Evolutionary conservation across 441 rosid genomes (phyloP), one percentile per base, ranked within the genome.

Genomic region (Gossypium laxum): DNA sequence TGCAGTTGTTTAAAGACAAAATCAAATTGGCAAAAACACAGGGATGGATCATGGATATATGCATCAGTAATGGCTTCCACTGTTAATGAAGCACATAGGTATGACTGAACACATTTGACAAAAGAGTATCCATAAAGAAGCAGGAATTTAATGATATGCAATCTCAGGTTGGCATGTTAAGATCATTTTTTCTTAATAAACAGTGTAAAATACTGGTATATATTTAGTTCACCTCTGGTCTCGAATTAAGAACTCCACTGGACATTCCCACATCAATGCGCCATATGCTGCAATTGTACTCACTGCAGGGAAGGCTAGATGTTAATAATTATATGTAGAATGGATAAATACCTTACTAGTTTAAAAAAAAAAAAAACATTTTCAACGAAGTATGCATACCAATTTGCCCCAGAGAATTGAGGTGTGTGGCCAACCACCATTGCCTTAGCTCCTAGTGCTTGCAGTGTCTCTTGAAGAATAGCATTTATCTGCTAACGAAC

Each of bases 361-460:
- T 41, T 5, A 14, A 26, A 56, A 61, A 59, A 56, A 3, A 28
- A 3, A 30, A 30, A 30, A 5, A 5, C 0, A 34, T 72, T 68
- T 32, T 22, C 64, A 60, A 69, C 47, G 3, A 45, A 1, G 59
- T 12, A 11, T 3, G 21, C 60, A 3, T 84, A 91, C 98, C 97
- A 91, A 73, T 93, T 91, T 60, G 85, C 89, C 6, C 98, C 96
- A 1, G 82, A 68, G 57, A 78, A 69, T 76, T 93, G 97, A 64
- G 98, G 98, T 61, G 98, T 93, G 81, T 91, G 98, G n/a, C 97
- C 96, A 6, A 93, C 97, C 72, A 93, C 97, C 96, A 93, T 90
- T 10, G 86, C 92, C 81, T 87, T 91, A 5, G 95, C 97, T 65
- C 85, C 90, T 10, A 87, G 71, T 12, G 89, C 82, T 72, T 77